Evolutionary conservation across 345 rosid species (phyloP), one percentile per base, ranked within the genome.

Genomic region (Acer yangbiense): DNA sequence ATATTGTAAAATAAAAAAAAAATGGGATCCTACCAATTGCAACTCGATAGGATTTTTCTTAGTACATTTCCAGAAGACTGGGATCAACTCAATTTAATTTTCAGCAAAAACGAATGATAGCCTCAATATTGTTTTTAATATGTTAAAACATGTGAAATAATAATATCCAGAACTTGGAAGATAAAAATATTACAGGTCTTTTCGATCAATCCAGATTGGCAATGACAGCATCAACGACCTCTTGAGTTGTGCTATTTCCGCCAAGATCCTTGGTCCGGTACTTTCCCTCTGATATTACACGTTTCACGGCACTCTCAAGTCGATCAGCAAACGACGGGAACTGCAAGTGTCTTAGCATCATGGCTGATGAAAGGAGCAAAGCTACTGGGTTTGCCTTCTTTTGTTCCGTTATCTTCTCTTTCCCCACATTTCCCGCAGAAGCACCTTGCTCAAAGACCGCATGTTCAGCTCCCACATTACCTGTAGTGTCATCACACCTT

Each of bases 371-470:
- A 35, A 93, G 97, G 73, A 95, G 97, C 75, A 95, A 77, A 1
- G 98, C 98, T 73, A 95, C 97, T 11, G 98, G 98, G 77, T 95
- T 95, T 76, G 98, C 98, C 77, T 79, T 93, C 88, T 89, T 91
- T 79, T 89, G 86, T 58, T 74, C 69, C 57, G 85, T 76, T 35
- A 93, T 72, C 73, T 79, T 89, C 46, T 90, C 93, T 54, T 89
- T 92, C n/a, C 98, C 98, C 7, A 95, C 98, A 16, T 95, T 95
- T 73, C 98, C 98, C 50, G 98, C 98, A 63, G 97, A 95, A 32
- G 98, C 98, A n/a, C 98, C 98, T 93, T 93, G 98, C 92, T 95
- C 97, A 76, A 93, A 95, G 8, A 95, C 84, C 17, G 98, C 98
- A 81, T 87, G 89, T 76, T 95, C 95, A 20, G 98, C 93, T 75